Evolutionary conservation across 2,329 filamentous ascomycete species (phyloP), one percentile per base, ranked within the genome.

Genomic region (Aspergillus sclerotialis): DNA sequence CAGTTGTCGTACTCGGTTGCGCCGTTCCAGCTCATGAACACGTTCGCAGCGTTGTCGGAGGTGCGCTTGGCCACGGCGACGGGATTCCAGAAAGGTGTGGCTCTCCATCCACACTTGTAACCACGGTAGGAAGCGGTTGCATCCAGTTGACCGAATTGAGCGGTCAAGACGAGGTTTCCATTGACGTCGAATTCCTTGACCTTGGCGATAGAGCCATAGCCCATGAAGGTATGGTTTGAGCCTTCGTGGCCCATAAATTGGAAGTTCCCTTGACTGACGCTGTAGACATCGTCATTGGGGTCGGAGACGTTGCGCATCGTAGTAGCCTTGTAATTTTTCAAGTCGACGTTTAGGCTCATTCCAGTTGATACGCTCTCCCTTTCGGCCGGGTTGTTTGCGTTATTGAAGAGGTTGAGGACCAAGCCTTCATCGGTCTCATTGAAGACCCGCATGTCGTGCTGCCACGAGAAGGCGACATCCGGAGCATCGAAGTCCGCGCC

Each of bases 11-110:
- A 52, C 39, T 61, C 60, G 0, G 58, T 62, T 4, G 58, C 59
- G 7, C 58, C 58, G 29, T 58, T 59, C 59, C 59, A 61, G 46
- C 59, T 63, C 53, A 63, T 61, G 37, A 53, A 52, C n/a, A 60
- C 37, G 12, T 35, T 28, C 0, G 50, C 53, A 1, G 36, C 35
- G n/a, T n/a, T n/a, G 10, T 39, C 33, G 17, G 37, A 31, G 24
- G 36, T 43, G 10, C 37, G 42, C 16, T 33, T 27, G 4, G 49
- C 39, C 5, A 50, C 44, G 4, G 52, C 19, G n/a, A 38, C 41
- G 12, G 55, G 55, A 26, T 40, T 24, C 43, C 50, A 56, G 43
- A 48, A 52, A 0, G 55, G 56, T 1, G 49, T 57, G 5, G 53
- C 55, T 30, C 47, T 45, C 60, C 59, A 63, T 17, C 51, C 36